Base-by-base conservation (phyloP, 768 basidiomycete species). In the Lentinula raphanica region DNA sequence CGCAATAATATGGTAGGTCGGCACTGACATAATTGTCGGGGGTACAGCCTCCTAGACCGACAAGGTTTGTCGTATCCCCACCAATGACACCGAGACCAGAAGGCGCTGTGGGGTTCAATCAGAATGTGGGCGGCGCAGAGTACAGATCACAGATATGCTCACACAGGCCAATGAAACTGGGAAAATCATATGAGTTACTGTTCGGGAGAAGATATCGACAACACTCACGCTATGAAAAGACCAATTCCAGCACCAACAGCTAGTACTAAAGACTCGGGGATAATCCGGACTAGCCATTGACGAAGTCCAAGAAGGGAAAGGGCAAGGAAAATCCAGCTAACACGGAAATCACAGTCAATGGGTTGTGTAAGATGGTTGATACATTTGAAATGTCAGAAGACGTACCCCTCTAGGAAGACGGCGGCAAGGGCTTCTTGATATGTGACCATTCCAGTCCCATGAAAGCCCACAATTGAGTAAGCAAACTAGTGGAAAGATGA, bases 171-270 rank as follows among this genome's bases (percentile, higher is more conserved):
- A 93, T 87, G 63, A 92, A 88, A 21, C 86, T 87, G 67, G 62
- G 59, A 49, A 50, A 32, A 46, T 48, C 23, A 27, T 32, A 54
- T n/a, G n/a, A 35, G 29, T 44, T 17, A 13, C n/a, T 27, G 21
- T 3, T 44, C 40, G 13, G 21, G 46, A 29, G 25, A 48, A 48
- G 27, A 59, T 19, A 9, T 23, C 27, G 36, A 49, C 28, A n/a
- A 56, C 42, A 81, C 84, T 66, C 64, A 90, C 79, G 91, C 90
- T 62, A 94, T 90, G 71, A 90, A 94, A 17, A 94, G 70, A 59
- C 92, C 92, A 65, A 94, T 93, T 58, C 92, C 92, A 36, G 89
- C 84, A 42, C 92, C 92, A 11, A 92, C 89, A 1, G 92, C 87
- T 56, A 92, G 79, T 3, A 92, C 85, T 27, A 94, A 79, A 3